Evolutionary conservation across 1,284 basidiomycete species (phyloP), one percentile per base, ranked within the genome.

Genomic region (Rhodotorula sp.): DNA sequence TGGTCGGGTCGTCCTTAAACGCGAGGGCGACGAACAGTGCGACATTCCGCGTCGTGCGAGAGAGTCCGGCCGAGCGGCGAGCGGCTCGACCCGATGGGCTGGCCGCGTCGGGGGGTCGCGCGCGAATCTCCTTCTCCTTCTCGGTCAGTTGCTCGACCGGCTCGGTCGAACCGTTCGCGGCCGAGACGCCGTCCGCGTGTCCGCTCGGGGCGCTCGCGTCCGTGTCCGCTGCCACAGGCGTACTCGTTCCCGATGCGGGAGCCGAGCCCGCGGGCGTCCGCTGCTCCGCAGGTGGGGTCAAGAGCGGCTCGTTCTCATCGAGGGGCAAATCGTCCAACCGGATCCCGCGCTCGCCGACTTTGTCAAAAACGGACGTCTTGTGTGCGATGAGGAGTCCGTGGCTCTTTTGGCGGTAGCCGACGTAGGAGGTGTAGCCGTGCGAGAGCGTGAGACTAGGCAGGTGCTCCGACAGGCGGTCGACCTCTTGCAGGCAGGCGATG

Each of bases 21-120:
- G 85, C 83, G 60, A 97, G 82, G 3, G 89, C 89, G 29, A 91
- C 86, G 26, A 96, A 81, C 59, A 88, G 85, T 1, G 87, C 75
- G 66, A 97, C 90, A 79, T 97, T 97, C 79, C 86, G 90, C 5
- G 93, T 97, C 51, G 68, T 46, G 43, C 78, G 64, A 21, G 73
- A 64, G 26, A 71, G 58, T 5, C 70, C 74, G 3, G 70, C 68
- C 4, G 62, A 64, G 3, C 15, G 43, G 3, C 73, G 58, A 8
- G 65, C 61, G 12, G 52, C 65, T 3, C 52, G 54, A 3, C 61
- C 49, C 0, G 26, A 15, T 6, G 61, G 18, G 3, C 61, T 62
- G 4, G 58, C 56, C 0, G 72, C 70, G 49, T 75, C 76, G 47
- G 69, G 72, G 29, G 65, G 72, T 8, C 72, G 65, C 8, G 54